Percentiles rank a stretch among this genome's conserved stretches.
These are phyloP conservation scores for Annulohypoxylon truncatum DNA, from an alignment of 2,329 filamentous ascomycete species.

Conservation along the genomic window DNA sequence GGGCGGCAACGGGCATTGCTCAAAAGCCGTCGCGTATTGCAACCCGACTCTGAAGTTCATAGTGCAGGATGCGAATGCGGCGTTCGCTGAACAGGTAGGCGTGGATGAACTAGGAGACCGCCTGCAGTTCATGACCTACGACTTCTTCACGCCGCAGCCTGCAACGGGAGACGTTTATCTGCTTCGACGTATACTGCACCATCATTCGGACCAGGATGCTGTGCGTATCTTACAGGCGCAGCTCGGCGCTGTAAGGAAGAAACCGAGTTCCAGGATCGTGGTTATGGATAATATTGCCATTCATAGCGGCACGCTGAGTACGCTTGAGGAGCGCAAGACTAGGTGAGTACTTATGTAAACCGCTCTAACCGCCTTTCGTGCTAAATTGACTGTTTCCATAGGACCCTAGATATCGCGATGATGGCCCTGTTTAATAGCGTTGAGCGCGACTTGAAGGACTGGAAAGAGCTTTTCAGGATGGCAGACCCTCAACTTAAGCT, in stretches of 20 bases:
- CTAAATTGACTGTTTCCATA: conserved; percentile 16
- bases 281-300: conserved; percentile 41
- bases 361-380: background rate
- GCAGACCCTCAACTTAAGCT: conserved; percentile 52
- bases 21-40: conserved; percentile 45
- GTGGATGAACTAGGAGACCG: background rate
- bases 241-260: conserved; percentile 50
- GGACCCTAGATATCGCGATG: conserved; percentile 55
- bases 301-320: conserved; percentile 35
- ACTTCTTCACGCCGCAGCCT: conserved; percentile 40
- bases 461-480: conserved; percentile 52
- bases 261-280: conserved; percentile 49
- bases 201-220: conserved; percentile 55
- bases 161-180: conserved; percentile 54
- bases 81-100: conserved; percentile 14
- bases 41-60: conserved; percentile 46
- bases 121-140: conserved; percentile 44
- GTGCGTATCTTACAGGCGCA: conserved; percentile 48
- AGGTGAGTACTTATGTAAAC: conserved; percentile 29
- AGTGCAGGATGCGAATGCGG: conserved; percentile 47
- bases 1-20: conserved; percentile 47
- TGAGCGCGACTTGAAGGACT: conserved; percentile 53
- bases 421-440: conserved; percentile 56
- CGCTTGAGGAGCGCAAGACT: conserved; percentile 39
- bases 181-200: conserved; percentile 58